Percentiles rank a stretch among this genome's conserved stretches.
Conservation (phyloP, 345 rosid species). For the Sisymbrium irio region DNA sequence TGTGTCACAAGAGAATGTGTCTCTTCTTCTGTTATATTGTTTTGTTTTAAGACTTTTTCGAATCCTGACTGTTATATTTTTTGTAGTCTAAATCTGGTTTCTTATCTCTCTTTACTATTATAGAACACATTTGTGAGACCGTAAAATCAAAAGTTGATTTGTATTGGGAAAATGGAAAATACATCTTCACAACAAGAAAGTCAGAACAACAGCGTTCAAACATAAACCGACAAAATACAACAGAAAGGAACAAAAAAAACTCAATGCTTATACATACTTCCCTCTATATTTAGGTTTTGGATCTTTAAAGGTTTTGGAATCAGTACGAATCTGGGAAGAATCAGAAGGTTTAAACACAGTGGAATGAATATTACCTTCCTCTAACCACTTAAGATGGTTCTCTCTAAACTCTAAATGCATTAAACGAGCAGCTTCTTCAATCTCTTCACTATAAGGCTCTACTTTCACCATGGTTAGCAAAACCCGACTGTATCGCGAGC, state of each 20-base stretch:
- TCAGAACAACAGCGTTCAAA: background rate
- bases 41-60: background rate
- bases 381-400: constrained; percentile 89
- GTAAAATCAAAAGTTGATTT: background rate
- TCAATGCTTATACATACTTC: constrained; percentile 56
- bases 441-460: constrained; percentile 52
- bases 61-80: constrained; percentile 13
- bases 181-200: constrained; percentile 12
- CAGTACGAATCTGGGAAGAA: constrained; percentile 37
- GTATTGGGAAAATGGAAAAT: background rate
- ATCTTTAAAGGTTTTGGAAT: constrained; percentile 52
- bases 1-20: constrained; percentile 19
- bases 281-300: constrained; percentile 82
- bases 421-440: constrained; percentile 57
- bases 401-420: constrained; percentile 80
- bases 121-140: background rate
- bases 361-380: constrained; percentile 86
- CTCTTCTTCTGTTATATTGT: constrained; percentile 12
- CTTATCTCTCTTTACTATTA: background rate
- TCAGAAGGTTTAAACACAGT: constrained; percentile 69
- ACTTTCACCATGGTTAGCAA: constrained; percentile 82
- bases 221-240: constrained; percentile 11
- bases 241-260: constrained; percentile 3
- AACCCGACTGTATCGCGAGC: constrained; percentile 79
- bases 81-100: background rate